Evolutionary conservation across 352 stramenopile species (phyloP), one percentile per base, ranked within the genome.

Genomic region (Thraustochytrium sp.): DNA sequence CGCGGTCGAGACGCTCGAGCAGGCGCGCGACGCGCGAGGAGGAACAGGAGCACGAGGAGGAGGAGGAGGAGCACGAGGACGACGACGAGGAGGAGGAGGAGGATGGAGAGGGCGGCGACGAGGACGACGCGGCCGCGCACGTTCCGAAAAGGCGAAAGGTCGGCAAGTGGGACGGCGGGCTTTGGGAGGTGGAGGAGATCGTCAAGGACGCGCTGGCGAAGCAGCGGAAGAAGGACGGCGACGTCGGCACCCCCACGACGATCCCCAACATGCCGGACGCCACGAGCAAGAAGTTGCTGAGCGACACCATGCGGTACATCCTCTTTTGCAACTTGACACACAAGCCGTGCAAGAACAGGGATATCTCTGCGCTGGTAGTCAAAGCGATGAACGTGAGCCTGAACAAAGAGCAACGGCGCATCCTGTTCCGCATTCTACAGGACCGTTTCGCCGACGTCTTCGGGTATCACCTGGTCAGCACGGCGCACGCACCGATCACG

Each of bases 61-160:
- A 62, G 26, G 65, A 1, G 63, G 37, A 62, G 13, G 9, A 77
- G 46, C 26, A 72, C 13, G 9, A n/a, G 13, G 63, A 76, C 36
- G 65, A 77, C 23, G 64, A 77, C 31, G 64, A 62, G 48, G 64
- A 77, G n/a, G 64, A 54, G 4, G 64, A 54, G 9, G 40, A 62
- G 2, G 42, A 62, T 3, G 1, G 23, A 21, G 49, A 18, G 18
- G 9, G 59, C 21, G 5, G 59, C 40, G 26, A 72, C 23, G 46
- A 72, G 40, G 26, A 31, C 21, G 46, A 72, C 16, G 59, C 34
- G 8, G 26, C 46, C 11, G 59, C 26, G 0, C n/a, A n/a, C n/a
- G n/a, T n/a, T n/a, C n/a, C n/a, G n/a, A n/a, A n/a, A n/a, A n/a
- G n/a, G n/a, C n/a, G n/a, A n/a, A n/a, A n/a, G n/a, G 26, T 72